These are phyloP conservation scores for Irpex sp. DNA, from an alignment of 1,284 basidiomycete genomes.

Conservation along the genomic window DNA sequence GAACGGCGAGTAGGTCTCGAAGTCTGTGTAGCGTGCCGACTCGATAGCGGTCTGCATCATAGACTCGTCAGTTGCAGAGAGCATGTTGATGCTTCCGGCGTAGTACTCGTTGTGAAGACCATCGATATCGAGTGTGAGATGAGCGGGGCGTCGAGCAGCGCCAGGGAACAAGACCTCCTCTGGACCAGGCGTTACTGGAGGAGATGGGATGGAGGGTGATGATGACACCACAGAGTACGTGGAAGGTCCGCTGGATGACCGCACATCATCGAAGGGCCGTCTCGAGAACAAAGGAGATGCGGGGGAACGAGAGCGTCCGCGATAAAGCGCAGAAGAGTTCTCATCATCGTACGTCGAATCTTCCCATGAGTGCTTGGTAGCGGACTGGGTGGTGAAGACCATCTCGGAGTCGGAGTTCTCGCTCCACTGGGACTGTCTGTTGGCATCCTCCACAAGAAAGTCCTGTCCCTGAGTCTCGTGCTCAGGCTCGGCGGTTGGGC, in stretches of 20 bases:
- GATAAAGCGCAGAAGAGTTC: constrained; percentile 27
- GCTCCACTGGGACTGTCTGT: constrained; percentile 45
- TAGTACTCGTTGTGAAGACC: constrained; percentile 50
- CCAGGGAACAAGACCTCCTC: constrained; percentile 38
- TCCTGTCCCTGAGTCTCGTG: constrained; percentile 8
- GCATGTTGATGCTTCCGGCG: constrained; percentile 44
- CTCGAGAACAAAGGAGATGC: constrained; percentile 23
- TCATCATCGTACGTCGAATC: constrained; percentile 27
- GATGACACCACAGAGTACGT: constrained; percentile 28
- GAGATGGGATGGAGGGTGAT: constrained; percentile 27
- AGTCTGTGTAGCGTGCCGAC: constrained; percentile 19
- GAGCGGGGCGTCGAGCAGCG: constrained; percentile 32
- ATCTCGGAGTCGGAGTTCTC: constrained; percentile 62
- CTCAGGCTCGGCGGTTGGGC: constrained; percentile 1
- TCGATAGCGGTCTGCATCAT: constrained; percentile 74
- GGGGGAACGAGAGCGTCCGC: constrained; percentile 23
- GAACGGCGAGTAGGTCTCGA: constrained; percentile 23
- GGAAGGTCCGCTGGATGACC: constrained; percentile 25
- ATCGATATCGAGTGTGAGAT: constrained; percentile 59
- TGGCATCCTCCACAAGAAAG: constrained; percentile 4
- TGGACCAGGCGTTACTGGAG: constrained; percentile 45
- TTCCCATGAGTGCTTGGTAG: constrained; percentile 36
- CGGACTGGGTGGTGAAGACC: constrained; percentile 46
- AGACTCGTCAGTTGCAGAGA: constrained; percentile 51
- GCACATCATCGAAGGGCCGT: constrained; percentile 22